Base-by-base conservation (phyloP, 768 basidiomycete species). In the Mycena kentingensis region DNA sequence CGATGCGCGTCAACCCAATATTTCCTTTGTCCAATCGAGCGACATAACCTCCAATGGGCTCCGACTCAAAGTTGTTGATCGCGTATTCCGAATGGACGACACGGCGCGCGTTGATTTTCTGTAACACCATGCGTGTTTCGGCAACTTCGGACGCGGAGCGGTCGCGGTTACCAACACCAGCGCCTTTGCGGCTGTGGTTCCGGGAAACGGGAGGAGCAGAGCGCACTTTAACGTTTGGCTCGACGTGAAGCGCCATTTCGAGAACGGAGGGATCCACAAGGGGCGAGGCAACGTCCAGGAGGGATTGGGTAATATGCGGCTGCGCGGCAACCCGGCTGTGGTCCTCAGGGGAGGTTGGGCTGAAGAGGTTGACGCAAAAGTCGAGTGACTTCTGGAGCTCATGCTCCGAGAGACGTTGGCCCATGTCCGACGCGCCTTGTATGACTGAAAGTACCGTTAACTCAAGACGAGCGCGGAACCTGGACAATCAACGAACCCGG, bases 351-450 rank as follows among this genome's bases (percentile, higher is more conserved):
- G 80, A 76, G 2, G 83, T 85, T 6, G 89, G 87, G 51, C 77
- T 80, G 72, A 88, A 89, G 13, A 89, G 75, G 56, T 84, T 81
- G 42, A 83, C 78, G 63, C 88, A 90, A 65, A 91, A 91, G 66
- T 90, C 85, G 21, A 91, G 75, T 16, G 89, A 86, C 51, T 76
- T 82, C 57, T 89, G 85, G 1, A 91, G 76, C 66, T 91, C 89
- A 41, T 72, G 75, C 67, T 88, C 88, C 3, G 86, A 88, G 28
- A 90, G 75, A 15, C 77, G 80, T 27, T 74, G 71, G 13, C 88
- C 89, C 78, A 90, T 83, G 55, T 91, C 89, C 0, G 84, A 84
- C 37, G 84, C 85, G 5, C 89, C 89, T 67, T 90, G 89, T 31
- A 90, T 90, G 25, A 91, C 89, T 90, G 52, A 2, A 26, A 37